These are phyloP conservation scores for Paecilomyces sp. DNA, from an alignment of 2,329 filamentous ascomycete species.

Conservation along the genomic window DNA sequence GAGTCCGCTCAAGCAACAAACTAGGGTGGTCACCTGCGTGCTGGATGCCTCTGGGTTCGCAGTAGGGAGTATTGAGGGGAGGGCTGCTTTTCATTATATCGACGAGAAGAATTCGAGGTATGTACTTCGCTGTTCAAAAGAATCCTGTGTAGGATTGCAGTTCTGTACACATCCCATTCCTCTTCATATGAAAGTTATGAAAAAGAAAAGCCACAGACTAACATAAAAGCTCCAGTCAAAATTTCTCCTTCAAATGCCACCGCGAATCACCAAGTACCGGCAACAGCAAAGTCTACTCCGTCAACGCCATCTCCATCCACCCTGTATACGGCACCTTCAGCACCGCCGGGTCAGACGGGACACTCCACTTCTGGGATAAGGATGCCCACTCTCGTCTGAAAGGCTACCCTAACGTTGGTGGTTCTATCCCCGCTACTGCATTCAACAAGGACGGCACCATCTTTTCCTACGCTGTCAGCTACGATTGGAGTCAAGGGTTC, in stretches of 20 bases:
- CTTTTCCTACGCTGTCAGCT: slow-evolving; percentile 77
- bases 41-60: slow-evolving; percentile 77
- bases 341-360: slow-evolving; percentile 83
- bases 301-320: slow-evolving; percentile 94
- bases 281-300: slow-evolving; percentile 71
- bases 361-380: slow-evolving; percentile 67
- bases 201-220: not conserved
- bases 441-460: slow-evolving; percentile 75
- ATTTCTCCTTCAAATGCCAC: slow-evolving; percentile 93
- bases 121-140: not conserved
- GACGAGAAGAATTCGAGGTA: slow-evolving; percentile 66
- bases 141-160: too few species aligned
- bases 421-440: slow-evolving; percentile 74
- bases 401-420: slow-evolving; percentile 71
- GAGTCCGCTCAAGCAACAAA: slow-evolving; percentile 87
- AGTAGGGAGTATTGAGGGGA: slow-evolving; percentile 79
- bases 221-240: slow-evolving; percentile 45
- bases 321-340: slow-evolving; percentile 87
- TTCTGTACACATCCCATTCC: too few species aligned
- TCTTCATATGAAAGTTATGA: too few species aligned
- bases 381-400: slow-evolving; percentile 74
- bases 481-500: slow-evolving; percentile 93
- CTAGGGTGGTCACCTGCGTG: slow-evolving; percentile 77
- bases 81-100: slow-evolving; percentile 85
- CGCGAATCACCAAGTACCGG: slow-evolving; percentile 56